Percentiles rank a stretch among this genome's conserved stretches.
Conservation (phyloP, 1,284 basidiomycete genomes). For the Pseudozyma pruni region DNA sequence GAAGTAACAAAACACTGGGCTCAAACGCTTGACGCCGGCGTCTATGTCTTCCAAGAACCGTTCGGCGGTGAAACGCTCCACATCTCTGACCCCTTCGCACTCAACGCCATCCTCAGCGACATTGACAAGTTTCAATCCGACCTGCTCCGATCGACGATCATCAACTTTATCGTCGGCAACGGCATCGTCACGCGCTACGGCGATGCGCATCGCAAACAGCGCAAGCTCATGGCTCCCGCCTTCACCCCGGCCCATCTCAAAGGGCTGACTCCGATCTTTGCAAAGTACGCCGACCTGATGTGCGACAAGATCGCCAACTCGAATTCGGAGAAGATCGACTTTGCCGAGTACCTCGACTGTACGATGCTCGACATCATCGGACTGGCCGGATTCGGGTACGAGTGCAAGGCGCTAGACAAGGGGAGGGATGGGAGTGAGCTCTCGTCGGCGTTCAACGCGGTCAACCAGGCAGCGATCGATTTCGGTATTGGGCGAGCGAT, state of each 20-base stretch:
- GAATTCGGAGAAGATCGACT: conserved; percentile 27
- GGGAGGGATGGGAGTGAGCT: conserved; percentile 43
- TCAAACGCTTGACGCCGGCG: conserved; percentile 11
- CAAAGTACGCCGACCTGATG: conserved; percentile 46
- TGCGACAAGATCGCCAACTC: conserved; percentile 33
- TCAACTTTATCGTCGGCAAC: conserved; percentile 43
- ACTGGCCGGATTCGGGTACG: conserved; percentile 59
- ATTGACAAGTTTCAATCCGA: conserved; percentile 42
- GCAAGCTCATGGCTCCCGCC: conserved; percentile 54
- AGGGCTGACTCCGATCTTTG: conserved; percentile 40
- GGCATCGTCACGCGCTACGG: conserved; percentile 42
- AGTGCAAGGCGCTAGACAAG: conserved; percentile 52
- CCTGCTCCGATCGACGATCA: conserved; percentile 30
- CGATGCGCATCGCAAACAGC: conserved; percentile 45
- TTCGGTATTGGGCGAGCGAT: conserved; percentile 35
- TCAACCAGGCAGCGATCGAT: conserved; percentile 46
- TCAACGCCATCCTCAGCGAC: conserved; percentile 36
- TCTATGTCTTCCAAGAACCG: conserved; percentile 39
- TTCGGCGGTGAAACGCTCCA: conserved; percentile 36
- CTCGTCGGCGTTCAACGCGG: conserved; percentile 29
- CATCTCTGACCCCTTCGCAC: conserved; percentile 31
- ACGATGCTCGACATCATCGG: conserved; percentile 65
- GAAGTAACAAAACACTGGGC: conserved; percentile 29
- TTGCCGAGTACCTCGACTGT: conserved; percentile 52
- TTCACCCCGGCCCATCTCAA: conserved; percentile 52